A percentile compares a stretch with the other conserved stretches of the same genome.
phyloP scores from a whole-genome alignment of 495 filamentous ascomycete species.

The Pyrenopolyporus hunteri region DNA sequence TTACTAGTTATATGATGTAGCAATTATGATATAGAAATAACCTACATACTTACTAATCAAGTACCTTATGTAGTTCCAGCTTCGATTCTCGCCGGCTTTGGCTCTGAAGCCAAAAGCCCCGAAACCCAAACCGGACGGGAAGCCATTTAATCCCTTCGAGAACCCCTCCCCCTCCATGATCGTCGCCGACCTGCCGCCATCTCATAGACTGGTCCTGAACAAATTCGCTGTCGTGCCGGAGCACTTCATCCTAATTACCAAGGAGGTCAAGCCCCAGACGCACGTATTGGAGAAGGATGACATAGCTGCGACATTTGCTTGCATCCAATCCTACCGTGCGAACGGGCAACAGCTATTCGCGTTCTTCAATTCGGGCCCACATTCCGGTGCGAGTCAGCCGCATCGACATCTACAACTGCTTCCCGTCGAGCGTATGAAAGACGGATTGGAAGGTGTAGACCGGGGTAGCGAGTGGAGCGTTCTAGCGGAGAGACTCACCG shows the following conservation, averaged over 20 bases:
- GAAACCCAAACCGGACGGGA: slow-evolving; percentile 47
- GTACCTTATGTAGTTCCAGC: slow-evolving; percentile 64
- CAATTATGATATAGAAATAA: background rate
- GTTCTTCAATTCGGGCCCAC: slow-evolving; percentile 82
- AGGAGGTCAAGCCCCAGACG: slow-evolving; percentile 68
- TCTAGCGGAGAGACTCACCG: slow-evolving; percentile 57
- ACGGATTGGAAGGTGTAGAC: slow-evolving; percentile 46
- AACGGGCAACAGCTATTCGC: slow-evolving; percentile 62
- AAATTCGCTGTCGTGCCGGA: slow-evolving; percentile 81
- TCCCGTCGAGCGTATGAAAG: slow-evolving; percentile 70
- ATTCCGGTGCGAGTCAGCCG: slow-evolving; percentile 80
- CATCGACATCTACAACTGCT: slow-evolving; percentile 83
- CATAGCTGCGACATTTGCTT: slow-evolving; percentile 67
- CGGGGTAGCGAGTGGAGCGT: slow-evolving; percentile 51
- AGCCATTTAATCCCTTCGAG: slow-evolving; percentile 72
- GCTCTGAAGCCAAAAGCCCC: slow-evolving; percentile 68
- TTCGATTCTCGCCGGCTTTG: slow-evolving; percentile 79
- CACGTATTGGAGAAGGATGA: slow-evolving; percentile 70
- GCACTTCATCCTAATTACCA: slow-evolving; percentile 82
- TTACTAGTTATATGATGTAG: no score
- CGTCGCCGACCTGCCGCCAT: slow-evolving; percentile 60
- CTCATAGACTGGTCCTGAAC: slow-evolving; percentile 76
- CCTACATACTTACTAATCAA: slow-evolving; percentile 2
- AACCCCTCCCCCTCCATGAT: slow-evolving; percentile 68
- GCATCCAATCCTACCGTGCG: slow-evolving; percentile 65